A percentile compares a stretch with the other conserved stretches of the same genome.
phyloP scores from a whole-genome alignment of 768 basidiomycete species.

The Phylloporus sp. region DNA sequence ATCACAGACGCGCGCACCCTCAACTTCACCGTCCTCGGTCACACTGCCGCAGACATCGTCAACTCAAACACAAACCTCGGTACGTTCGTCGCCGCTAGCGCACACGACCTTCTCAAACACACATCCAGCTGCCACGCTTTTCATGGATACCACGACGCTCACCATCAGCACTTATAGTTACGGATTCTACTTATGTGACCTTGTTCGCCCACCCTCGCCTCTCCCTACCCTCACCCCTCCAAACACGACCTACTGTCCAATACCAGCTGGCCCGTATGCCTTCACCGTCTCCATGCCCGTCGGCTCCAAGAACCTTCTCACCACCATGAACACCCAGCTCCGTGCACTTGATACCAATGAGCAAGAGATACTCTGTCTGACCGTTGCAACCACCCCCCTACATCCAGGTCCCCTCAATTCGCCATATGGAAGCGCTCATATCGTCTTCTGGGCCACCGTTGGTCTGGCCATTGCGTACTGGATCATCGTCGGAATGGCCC shows the following conservation, averaged over 20 bases:
- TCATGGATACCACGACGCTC: conserved; percentile 74
- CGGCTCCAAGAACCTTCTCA: conserved; percentile 61
- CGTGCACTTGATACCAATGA: conserved; percentile 86
- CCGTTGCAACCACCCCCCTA: conserved; percentile 73
- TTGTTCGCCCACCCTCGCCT: conserved; percentile 74
- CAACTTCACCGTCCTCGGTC: conserved; percentile 71
- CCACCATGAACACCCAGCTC: conserved; percentile 78
- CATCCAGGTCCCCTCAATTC: conserved; percentile 47
- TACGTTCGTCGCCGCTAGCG: conserved; percentile 32
- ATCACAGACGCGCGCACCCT: conserved; percentile 47
- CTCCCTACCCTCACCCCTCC: conserved; percentile 41
- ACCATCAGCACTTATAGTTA: conserved; percentile 71
- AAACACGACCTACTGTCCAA: conserved; percentile 62
- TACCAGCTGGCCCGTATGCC: conserved; percentile 73
- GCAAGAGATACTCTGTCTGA: conserved; percentile 77
- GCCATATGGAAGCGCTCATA: conserved; percentile 61
- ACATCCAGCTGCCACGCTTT: conserved; percentile 64
- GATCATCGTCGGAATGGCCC: conserved; percentile 72
- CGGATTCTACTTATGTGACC: conserved; percentile 69
- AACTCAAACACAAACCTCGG: conserved; percentile 64
- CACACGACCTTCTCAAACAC: conserved; percentile 7
- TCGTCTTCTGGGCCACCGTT: conserved; percentile 72
- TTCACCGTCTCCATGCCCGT: conserved; percentile 73
- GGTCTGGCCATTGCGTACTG: conserved; percentile 76
- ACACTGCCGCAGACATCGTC: conserved; percentile 51